Conservation (phyloP, 2,329 filamentous ascomycete species). For the Neonectria punicea region DNA sequence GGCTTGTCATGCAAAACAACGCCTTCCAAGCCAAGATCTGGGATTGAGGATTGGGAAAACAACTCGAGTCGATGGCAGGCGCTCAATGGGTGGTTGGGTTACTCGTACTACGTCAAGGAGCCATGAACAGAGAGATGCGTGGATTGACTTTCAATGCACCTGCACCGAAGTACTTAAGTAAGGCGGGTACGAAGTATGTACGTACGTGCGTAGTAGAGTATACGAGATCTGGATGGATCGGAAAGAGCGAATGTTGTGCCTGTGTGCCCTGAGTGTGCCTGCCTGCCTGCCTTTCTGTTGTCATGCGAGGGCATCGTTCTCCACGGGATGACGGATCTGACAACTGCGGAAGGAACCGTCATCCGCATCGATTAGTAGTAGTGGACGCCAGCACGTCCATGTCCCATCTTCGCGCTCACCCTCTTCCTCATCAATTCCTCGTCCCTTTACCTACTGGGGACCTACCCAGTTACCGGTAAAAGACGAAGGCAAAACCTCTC, state of each 20-base stretch:
- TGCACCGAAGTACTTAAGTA: background rate
- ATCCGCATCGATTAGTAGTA: background rate
- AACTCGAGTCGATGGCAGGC: background rate
- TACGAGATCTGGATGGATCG: slow-evolving; percentile 19
- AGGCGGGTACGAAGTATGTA: background rate
- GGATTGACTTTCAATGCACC: background rate
- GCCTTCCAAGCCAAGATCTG: slow-evolving; percentile 8
- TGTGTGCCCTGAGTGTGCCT: slow-evolving; percentile 2
- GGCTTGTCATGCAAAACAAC: slow-evolving; percentile 16
- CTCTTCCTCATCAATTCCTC: background rate
- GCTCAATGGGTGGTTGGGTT: slow-evolving; percentile 2
- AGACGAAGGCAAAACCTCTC: background rate
- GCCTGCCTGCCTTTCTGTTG: background rate
- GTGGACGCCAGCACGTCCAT: background rate
- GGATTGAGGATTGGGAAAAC: slow-evolving; percentile 3
- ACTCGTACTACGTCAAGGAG: background rate
- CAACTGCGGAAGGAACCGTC: slow-evolving; percentile 20
- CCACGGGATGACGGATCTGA: background rate
- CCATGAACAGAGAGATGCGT: slow-evolving; percentile 4
- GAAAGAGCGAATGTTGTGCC: background rate
- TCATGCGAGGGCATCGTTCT: background rate
- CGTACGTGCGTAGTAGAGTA: slow-evolving; percentile 13
- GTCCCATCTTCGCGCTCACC: background rate
- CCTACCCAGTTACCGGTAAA: background rate
- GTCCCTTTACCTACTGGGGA: background rate